Conservation (phyloP, 2,329 filamentous ascomycete species). For the Monosporascus sp. region DNA sequence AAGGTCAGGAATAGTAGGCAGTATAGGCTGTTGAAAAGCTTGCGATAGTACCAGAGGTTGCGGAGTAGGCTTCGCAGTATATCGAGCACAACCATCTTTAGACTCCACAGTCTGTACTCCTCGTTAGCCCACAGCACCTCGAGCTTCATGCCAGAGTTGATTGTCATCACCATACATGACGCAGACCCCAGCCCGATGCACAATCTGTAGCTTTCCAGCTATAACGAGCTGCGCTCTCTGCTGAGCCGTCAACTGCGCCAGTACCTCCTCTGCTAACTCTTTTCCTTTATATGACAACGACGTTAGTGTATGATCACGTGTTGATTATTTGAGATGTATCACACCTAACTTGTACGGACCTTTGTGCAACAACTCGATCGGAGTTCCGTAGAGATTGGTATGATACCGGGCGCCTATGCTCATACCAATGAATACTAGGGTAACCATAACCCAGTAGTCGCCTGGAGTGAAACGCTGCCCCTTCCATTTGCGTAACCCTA, state of each 20-base stretch:
- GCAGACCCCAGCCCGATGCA: constrained; percentile 3
- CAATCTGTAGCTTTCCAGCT: constrained; percentile 6
- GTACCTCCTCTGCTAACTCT: background rate
- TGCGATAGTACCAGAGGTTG: background rate
- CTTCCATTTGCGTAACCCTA: constrained; percentile 5
- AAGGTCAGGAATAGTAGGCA: constrained; percentile 7
- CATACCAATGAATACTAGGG: constrained; percentile 3
- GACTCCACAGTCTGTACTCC: constrained; percentile 9
- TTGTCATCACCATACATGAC: constrained; percentile 4
- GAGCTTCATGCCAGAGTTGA: background rate
- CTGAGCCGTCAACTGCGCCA: background rate
- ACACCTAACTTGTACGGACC: background rate
- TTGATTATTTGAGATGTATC: background rate
- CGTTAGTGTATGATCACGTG: background rate
- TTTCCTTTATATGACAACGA: background rate
- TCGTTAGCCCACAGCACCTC: background rate
- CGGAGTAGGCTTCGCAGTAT: constrained; percentile 1
- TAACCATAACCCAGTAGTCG: constrained; percentile 8
- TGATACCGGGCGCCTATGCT: constrained; percentile 5
- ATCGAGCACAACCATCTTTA: constrained; percentile 11
- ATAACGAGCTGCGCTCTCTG: background rate
- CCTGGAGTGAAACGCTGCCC: constrained; percentile 1
- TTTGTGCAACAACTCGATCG: constrained; percentile 1
- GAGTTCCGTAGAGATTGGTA: constrained; percentile 4
- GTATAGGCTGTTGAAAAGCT: constrained; percentile 1